phyloP scores from a whole-genome alignment of 305 asterid genomes.

The Salvia sclarea region DNA sequence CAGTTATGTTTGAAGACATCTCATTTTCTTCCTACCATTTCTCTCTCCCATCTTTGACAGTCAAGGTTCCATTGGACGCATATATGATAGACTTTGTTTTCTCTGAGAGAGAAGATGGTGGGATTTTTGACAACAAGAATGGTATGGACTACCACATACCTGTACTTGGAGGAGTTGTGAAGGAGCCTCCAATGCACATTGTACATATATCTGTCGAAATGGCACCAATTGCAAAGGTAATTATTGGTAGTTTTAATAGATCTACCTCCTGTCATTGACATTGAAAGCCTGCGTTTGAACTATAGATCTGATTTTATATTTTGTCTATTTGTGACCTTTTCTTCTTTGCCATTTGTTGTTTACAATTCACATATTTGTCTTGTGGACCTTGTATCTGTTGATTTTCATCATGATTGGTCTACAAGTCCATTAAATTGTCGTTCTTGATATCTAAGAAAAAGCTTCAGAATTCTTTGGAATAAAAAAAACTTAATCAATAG shows the following conservation, averaged over 20 bases:
- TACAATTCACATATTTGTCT: slow-evolving; percentile 12
- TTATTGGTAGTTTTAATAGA: slow-evolving; percentile 16
- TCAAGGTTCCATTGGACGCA: slow-evolving; percentile 95
- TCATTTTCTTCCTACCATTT: slow-evolving; percentile 16
- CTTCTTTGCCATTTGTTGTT: slow-evolving; percentile 21
- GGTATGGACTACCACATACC: slow-evolving; percentile 96
- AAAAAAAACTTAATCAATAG: background rate
- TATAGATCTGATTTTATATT: background rate
- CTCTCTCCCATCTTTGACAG: slow-evolving; percentile 47
- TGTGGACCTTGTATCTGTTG: background rate
- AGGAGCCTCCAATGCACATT: slow-evolving; percentile 95
- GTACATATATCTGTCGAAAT: slow-evolving; percentile 95
- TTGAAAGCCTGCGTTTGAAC: slow-evolving; percentile 18
- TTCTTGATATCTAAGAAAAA: background rate
- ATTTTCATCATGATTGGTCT: slow-evolving; percentile 2
- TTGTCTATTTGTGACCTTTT: background rate
- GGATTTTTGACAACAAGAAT: slow-evolving; percentile 84
- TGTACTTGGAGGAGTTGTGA: slow-evolving; percentile 72
- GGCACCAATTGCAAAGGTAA: slow-evolving; percentile 99
- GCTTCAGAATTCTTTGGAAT: slow-evolving; percentile 7
- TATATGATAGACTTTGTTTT: slow-evolving; percentile 95
- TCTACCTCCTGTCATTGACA: background rate
- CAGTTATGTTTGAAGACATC: slow-evolving; percentile 23
- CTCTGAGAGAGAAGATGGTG: slow-evolving; percentile 90
- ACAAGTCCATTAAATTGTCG: background rate